Percentiles rank a stretch among this genome's conserved stretches.
These are phyloP conservation scores for Leptodontidium sp. DNA, from an alignment of 2,329 filamentous ascomycete species.

Conservation along the genomic window DNA sequence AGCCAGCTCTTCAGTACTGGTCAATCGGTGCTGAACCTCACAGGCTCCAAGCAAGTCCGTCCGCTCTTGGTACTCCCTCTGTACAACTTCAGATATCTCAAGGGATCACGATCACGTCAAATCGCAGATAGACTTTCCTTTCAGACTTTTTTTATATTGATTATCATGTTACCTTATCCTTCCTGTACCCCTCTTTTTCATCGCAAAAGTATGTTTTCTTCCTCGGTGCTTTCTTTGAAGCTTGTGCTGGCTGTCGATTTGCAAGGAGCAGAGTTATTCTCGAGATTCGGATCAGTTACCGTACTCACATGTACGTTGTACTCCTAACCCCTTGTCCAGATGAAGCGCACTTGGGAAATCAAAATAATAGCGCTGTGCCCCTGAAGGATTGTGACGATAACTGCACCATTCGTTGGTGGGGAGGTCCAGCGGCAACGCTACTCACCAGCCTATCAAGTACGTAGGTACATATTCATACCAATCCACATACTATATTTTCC, in stretches of 20 bases:
- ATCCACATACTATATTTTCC: not conserved
- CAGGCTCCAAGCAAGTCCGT: not conserved
- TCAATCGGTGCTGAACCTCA: conserved; percentile 7
- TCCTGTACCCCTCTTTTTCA: not conserved
- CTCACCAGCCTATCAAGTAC: not conserved
- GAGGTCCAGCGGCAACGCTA: not conserved
- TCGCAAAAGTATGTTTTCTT: not conserved
- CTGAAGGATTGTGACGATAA: conserved; percentile 2
- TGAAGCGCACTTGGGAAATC: conserved; percentile 7
- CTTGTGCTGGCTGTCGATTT: not conserved
- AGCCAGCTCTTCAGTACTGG: not conserved
- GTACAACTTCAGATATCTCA: not conserved
- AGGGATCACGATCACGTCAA: not conserved
- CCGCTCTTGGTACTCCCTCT: not conserved
- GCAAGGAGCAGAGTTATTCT: not conserved
- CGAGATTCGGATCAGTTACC: not conserved
- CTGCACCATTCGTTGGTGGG: conserved; percentile 3
- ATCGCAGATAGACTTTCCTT: not conserved
- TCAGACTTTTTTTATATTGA: no score
- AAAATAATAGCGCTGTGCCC: conserved; percentile 7
- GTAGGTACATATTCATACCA: not conserved
- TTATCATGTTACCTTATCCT: not conserved
- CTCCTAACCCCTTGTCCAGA: conserved; percentile 19
- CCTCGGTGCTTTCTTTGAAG: not conserved
- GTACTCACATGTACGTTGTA: not conserved